Base-by-base conservation (phyloP, 106 monocot genomes). In the Cymbidium sinense region DNA sequence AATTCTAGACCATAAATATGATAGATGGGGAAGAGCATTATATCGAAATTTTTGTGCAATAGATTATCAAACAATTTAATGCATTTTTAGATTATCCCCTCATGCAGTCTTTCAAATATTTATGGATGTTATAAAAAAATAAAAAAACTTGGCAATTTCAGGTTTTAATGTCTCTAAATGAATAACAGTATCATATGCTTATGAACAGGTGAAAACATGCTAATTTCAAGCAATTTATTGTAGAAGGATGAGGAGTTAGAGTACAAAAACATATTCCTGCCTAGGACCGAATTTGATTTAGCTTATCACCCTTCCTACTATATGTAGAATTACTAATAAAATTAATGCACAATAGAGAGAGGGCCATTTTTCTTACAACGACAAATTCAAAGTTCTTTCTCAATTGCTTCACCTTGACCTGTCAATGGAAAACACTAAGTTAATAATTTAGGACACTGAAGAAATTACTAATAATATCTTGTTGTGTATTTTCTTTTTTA, bases 391-490 rank as follows among this genome's bases (percentile, higher is more conserved):
- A 71, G 6, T 71, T 39, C 71, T 71, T 71, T 35, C 71, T 20
- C 34, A 71, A 21, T n/a, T 39, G 71, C 71, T 21, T 71, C 20
- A n/a, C 35, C 71, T 37, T 71, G 71, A 17, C 34, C 71, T 71
- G 71, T 20, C 15, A 71, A 71, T 30, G 37, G 20, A 71, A 71
- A 71, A 2, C 34, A 71, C 30, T n/a, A 19, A 71, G 19, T 36
- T 70, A 34, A 36, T 19, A 70, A 35, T 70, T 34, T 70, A 20
- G 34, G 13, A 7, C 35, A 18, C 34, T 5, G 21, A 70, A 70
- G 18, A 18, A 36, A 31, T 11, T 30, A 10, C 20, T 2, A 30
- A 0, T 31, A 31, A 31, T 28, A 31, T 67, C 10, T 31, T 31
- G 2, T n/a, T 8, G 30, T 28, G 29, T 20, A 54, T 54, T 43